phyloP scores from a whole-genome alignment of 352 stramenopile genomes.

The Globisporangium spiculum region DNA sequence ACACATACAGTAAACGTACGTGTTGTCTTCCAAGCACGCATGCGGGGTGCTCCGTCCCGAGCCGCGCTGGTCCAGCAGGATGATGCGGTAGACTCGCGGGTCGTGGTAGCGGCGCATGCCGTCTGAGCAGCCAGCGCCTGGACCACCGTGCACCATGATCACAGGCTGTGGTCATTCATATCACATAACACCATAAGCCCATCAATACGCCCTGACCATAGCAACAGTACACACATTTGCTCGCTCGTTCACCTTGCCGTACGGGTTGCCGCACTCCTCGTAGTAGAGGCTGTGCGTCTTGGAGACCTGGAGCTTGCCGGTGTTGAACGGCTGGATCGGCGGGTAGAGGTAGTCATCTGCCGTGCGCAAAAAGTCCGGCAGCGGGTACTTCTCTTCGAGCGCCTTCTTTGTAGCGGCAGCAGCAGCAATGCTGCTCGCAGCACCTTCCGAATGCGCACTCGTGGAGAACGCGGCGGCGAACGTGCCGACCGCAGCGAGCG shows the following conservation, averaged over 20 bases:
- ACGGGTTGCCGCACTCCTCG: slow-evolving; percentile 85
- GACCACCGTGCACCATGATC: slow-evolving; percentile 94
- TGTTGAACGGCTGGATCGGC: slow-evolving; percentile 78
- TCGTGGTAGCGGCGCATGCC: slow-evolving; percentile 92
- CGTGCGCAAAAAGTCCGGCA: slow-evolving; percentile 38
- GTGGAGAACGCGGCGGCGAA: slow-evolving; percentile 20
- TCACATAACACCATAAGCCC: background rate
- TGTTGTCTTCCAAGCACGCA: slow-evolving; percentile 87
- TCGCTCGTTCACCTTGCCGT: slow-evolving; percentile 40
- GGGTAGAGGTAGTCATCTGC: slow-evolving; percentile 81
- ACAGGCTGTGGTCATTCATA: slow-evolving; percentile 41
- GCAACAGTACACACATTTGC: background rate
- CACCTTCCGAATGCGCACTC: slow-evolving; percentile 16
- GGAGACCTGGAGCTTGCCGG: slow-evolving; percentile 78
- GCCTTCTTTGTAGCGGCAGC: background rate
- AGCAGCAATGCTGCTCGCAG: background rate
- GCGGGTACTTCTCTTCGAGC: slow-evolving; percentile 16
- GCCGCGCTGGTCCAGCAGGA: slow-evolving; percentile 93
- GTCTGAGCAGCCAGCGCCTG: slow-evolving; percentile 86
- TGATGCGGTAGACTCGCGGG: slow-evolving; percentile 89
- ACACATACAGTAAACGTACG: slow-evolving; percentile 27
- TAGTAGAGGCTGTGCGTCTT: slow-evolving; percentile 89
- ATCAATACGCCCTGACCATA: background rate
- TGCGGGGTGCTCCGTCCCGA: slow-evolving; percentile 87
- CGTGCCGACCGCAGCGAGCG: slow-evolving; percentile 7